Evolutionary conservation across 225 moss, liverwort and hornwort genomes (phyloP), one percentile per base, ranked within the genome.

Genomic region (Lunularia cruciata): DNA sequence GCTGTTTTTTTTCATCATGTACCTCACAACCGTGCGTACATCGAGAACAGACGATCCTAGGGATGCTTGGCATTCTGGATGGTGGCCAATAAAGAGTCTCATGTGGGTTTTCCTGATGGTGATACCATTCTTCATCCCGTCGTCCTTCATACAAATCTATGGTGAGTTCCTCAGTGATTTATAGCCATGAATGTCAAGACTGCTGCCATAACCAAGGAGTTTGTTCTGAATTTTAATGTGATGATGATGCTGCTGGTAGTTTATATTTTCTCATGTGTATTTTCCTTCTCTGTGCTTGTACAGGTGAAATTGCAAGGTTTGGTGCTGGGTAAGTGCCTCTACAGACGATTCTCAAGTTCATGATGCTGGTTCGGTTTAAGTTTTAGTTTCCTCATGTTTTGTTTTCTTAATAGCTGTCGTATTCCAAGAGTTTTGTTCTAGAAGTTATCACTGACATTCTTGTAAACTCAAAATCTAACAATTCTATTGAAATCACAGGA

Each of bases 1-100:
- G 90, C 65, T 81, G 23, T 98, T 98, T 71, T 98, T 89, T 65
- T 85, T 92, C 63, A 49, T 88, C 52, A 98, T 98, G 96, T 98
- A 91, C 81, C 87, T 98, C 35, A 91, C 96, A 75, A 98, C 96
- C 32, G 91, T 98, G 57, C 88, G 96, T 46, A 93, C 96, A 49
- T 85, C 84, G 25, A 79, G 73, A 72, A 67, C 64, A 35, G 81
- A 88, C 77, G 96, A 98, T 77, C 83, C 78, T 5, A 88, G 95
- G 78, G 90, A 90, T 81, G 77, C 77, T 56, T 96, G 95, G 95
- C 92, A 96, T 81, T 81, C 92, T 35, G 95, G 95, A 14, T 96
- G 90, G 88, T 98, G 96, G 96, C 96, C 96, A 49, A 30, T 88
- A 3, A 98, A 98, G 73, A 65, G 71, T 32, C 52, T 88, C 47